Evolutionary conservation across 2,329 filamentous ascomycete genomes (phyloP), one percentile per base, ranked within the genome.

Genomic region (Aspergillus persii): DNA sequence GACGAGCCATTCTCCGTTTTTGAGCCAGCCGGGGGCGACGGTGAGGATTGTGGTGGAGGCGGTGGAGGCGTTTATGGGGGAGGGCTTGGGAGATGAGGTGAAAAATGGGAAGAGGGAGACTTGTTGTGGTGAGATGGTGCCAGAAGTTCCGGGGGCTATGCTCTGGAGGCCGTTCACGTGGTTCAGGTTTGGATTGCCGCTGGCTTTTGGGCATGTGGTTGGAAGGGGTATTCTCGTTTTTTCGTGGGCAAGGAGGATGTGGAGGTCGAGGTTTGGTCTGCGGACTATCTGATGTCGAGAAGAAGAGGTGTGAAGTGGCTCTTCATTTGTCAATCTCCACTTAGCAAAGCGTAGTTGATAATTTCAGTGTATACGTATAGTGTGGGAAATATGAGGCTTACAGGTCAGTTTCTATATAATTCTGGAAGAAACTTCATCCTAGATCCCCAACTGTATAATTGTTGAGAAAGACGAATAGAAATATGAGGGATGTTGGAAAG

Each of bases 1-100:
- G 44, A 79, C 72, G n/a, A 77, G 80, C 23, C 81, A 84, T 68
- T 82, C 79, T 9, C 79, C 80, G 0, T 80, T 84, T 68, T 58
- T 84, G 64, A 83, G 81, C 65, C 69, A 67, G 61, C 78, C 80
- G 0, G 66, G 72, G 2, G 76, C 77, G 57, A 77, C 77, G 1
- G 76, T 68, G 1, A 63, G 61, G 2, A 67, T 81, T 50, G 63
- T 83, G 12, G 1, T 70, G 9, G 71, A 78, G 54, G 77, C 77
- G 57, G 67, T 75, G 12, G 62, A 50, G 31, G 67, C 69, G 18
- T 73, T 77, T 63, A 64, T 60, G 23, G 61, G 66, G 26, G 36
- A 57, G 36, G 23, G 33, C 15, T 1, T 39, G 6, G 49, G 56
- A 18, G 23, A 27, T 2, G 23, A 8, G 12, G 29, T 9, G 46